Percentiles rank a stretch among this genome's conserved stretches.
Evolutionary conservation across 768 basidiomycete genomes (phyloP).

Genomic region (Cystofilobasidium ferigula): DNA sequence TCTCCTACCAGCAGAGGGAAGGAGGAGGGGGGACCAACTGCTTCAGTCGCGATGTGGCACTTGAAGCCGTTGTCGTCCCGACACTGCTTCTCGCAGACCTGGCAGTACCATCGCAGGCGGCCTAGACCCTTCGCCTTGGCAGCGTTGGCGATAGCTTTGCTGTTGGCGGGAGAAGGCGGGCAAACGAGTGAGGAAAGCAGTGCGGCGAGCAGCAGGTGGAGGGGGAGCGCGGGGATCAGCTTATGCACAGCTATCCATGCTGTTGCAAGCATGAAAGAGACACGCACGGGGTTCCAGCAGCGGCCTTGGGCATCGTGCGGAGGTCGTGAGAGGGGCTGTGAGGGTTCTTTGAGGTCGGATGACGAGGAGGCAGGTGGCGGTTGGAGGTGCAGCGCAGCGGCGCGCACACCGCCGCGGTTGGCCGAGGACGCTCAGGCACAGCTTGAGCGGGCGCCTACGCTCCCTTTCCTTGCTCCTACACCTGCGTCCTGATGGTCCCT

Average conservation of each 20-base stretch:
- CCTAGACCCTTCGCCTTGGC: slow-evolving; percentile 95
- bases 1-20: not conserved
- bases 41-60: slow-evolving; percentile 56
- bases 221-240: not conserved
- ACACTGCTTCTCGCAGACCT: slow-evolving; percentile 98
- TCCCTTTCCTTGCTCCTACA: too few relatives aligned
- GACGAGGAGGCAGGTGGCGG: too few relatives aligned
- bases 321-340: too few relatives aligned
- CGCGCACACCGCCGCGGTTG: too few relatives aligned
- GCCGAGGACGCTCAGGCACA: too few relatives aligned
- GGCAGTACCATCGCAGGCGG: slow-evolving; percentile 93
- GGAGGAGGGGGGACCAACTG: slow-evolving; percentile 23
- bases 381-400: too few relatives aligned
- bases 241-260: not conserved
- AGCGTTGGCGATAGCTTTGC: slow-evolving; percentile 59
- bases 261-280: not conserved
- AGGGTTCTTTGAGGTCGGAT: too few relatives aligned
- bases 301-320: slow-evolving; percentile 4
- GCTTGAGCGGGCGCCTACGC: too few relatives aligned
- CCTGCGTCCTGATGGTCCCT: too few relatives aligned
- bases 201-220: not conserved
- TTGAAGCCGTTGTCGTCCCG: slow-evolving; percentile 96
- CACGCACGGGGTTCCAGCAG: not conserved
- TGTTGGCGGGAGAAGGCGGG: not conserved
- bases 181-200: too few relatives aligned